Percentiles rank a stretch among this genome's conserved stretches.
phyloP scores from a whole-genome alignment of 2,329 filamentous ascomycete species.

The Pyricularia sp. region DNA sequence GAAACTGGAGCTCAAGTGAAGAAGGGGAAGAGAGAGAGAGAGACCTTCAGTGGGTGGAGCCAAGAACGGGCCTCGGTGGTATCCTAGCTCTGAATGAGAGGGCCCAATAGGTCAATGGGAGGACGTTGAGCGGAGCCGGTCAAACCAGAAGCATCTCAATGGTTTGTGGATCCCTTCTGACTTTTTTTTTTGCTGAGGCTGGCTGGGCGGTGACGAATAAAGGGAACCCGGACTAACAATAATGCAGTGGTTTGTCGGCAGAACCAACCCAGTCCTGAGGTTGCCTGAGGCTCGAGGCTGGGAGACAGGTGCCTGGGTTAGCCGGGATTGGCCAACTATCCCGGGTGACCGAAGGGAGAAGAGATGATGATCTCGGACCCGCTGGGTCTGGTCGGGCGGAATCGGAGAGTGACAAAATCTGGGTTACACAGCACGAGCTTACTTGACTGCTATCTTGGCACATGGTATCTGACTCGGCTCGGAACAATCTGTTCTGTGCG shows the following conservation, averaged over 20 bases:
- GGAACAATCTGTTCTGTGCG: background rate
- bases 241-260: background rate
- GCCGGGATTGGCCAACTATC: background rate
- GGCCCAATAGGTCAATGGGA: slow-evolving; percentile 5
- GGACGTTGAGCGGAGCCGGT: slow-evolving; percentile 1
- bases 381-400: slow-evolving; percentile 1
- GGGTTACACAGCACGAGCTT: slow-evolving; percentile 2
- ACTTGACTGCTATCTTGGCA: background rate
- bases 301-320: background rate
- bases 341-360: slow-evolving; percentile 7
- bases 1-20: slow-evolving; percentile 11
- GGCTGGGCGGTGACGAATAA: background rate
- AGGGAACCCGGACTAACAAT: background rate
- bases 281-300: background rate
- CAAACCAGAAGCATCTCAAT: background rate
- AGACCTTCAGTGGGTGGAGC: slow-evolving; percentile 4
- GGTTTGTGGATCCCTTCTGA: slow-evolving; percentile 2
- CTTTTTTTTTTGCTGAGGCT: slow-evolving; percentile 3
- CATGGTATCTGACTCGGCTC: background rate
- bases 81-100: slow-evolving; percentile 2
- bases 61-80: slow-evolving; percentile 13
- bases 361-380: slow-evolving; percentile 2
- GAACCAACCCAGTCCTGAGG: background rate
- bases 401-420: slow-evolving; percentile 1
- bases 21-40: slow-evolving; percentile 13